Conservation (phyloP, 2,329 filamentous ascomycete genomes). For the Talaromyces piceae region DNA sequence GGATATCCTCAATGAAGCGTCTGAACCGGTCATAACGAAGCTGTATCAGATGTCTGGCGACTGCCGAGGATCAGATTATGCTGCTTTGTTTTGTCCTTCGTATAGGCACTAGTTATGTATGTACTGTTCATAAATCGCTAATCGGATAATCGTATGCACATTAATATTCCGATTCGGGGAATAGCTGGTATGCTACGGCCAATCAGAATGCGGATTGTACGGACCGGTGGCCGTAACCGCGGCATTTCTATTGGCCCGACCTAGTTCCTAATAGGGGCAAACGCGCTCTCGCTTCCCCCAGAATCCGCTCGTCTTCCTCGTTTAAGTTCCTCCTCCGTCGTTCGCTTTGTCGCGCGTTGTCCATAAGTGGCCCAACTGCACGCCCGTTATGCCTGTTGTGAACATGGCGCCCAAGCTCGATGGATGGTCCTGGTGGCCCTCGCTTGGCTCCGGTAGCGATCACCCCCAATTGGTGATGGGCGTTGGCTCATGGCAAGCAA, state of each 20-base stretch:
- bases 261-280: background rate
- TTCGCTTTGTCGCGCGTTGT: background rate
- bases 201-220: background rate
- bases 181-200: background rate
- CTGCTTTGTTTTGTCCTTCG: too few species aligned
- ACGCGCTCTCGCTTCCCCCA: background rate
- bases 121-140: too few species aligned
- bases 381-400: background rate
- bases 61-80: too few species aligned
- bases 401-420: background rate
- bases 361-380: background rate
- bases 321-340: background rate
- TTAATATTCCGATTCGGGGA: background rate
- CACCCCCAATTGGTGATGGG: too few species aligned
- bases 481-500: too few species aligned
- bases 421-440: too few species aligned
- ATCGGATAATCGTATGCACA: too few species aligned
- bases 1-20: too few species aligned
- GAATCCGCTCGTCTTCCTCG: background rate
- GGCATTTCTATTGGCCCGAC: background rate
- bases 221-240: background rate
- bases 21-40: too few species aligned
- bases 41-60: too few species aligned
- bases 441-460: too few species aligned
- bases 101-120: too few species aligned